Percentiles rank a stretch among this genome's conserved stretches.
These are phyloP conservation scores for Funneliformis mosseae DNA, from an alignment of 192 early-diverging fungal species.

Conservation along the genomic window DNA sequence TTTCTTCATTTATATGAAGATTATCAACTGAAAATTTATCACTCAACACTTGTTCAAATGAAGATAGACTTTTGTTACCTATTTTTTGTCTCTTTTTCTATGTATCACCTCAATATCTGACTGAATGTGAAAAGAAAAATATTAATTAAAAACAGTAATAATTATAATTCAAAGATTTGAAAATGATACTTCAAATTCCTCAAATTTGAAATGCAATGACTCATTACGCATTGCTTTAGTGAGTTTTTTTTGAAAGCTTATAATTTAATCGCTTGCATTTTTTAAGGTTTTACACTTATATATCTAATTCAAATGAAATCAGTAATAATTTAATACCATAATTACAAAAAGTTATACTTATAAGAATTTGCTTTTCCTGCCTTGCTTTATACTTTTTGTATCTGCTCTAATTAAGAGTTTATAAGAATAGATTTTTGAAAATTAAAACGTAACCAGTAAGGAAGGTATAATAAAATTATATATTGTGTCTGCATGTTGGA, in stretches of 20 bases:
- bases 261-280: conserved; percentile 13
- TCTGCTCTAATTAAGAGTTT: too few relatives aligned
- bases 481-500: too few relatives aligned
- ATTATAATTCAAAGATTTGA: conserved; percentile 5
- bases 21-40: conserved; percentile 23
- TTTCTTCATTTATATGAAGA: background rate
- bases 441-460: too few relatives aligned
- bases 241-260: conserved; percentile 16
- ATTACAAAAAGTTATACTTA: background rate
- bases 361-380: background rate
- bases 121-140: background rate
- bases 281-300: background rate
- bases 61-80: background rate
- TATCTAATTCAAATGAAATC: conserved; percentile 17
- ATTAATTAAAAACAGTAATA: background rate
- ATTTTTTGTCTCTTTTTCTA: background rate
- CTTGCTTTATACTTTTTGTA: too few relatives aligned
- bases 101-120: background rate
- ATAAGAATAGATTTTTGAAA: too few relatives aligned
- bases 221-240: background rate
- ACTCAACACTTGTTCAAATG: background rate
- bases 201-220: background rate
- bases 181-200: conserved; percentile 2
- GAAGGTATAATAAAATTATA: too few relatives aligned
- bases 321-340: conserved; percentile 15